Base-by-base conservation (phyloP, 176 grass and related monocot genomes). In the Tillandsia fasciculata region DNA sequence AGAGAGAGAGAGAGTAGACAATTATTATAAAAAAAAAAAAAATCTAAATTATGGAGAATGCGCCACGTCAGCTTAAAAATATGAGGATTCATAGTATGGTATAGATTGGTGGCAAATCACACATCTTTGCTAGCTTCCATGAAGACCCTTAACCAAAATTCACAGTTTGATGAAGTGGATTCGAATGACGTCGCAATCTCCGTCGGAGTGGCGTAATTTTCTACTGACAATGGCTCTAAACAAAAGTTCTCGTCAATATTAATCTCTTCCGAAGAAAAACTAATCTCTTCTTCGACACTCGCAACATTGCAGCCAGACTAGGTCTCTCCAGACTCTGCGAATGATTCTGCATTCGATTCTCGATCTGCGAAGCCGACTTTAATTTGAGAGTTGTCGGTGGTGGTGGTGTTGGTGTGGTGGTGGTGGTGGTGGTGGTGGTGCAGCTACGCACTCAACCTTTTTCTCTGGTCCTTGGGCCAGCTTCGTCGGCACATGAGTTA, bases 161-260 rank as follows among this genome's bases (percentile, higher is more conserved):
- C 81, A 23, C 14, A 1, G 28, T 18, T 47, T 58, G 56, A 53
- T 73, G 70, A 76, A 76, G 12, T 78, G 20, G 10, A 74, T 9
- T 14, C 72, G 10, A 18, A 49, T 42, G n/a, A n/a, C n/a, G 15
- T 71, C 22, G 3, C 74, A 68, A 2, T 29, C 49, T 66, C 10
- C 26, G 15, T 14, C 13, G 12, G 2, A 8, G 10, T 29, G 26
- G 69, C 69, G 48, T 26, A 17, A 81, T 63, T 13, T 67, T 82
- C 58, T 80, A 87, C 87, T 1, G 81, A 87, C 66, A 96, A 80
- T 71, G 84, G 80, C 80, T 87, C 91, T 10, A 81, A 96, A 87
- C 91, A 96, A 74, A 96, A 96, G 70, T 76, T 96, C 18, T 96
- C 87, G 80, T 96, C 91, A 69, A 96, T 83, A 48, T 63, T 72